These are phyloP conservation scores for Hypericum perforatum DNA, from an alignment of 345 rosid species.

Conservation along the genomic window DNA sequence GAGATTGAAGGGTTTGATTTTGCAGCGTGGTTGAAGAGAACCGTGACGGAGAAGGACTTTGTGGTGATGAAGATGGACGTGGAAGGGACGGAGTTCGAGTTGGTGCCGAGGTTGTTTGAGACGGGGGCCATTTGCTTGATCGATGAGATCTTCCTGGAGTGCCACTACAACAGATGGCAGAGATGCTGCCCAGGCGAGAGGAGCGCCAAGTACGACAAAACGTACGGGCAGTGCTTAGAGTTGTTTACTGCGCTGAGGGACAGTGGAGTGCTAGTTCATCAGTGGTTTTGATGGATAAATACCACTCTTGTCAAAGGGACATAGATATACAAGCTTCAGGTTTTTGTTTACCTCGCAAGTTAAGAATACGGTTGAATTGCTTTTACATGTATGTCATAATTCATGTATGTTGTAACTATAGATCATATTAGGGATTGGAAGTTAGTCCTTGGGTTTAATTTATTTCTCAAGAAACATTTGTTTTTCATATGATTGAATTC, in stretches of 20 bases:
- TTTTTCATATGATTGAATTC: no score
- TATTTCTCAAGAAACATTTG: no score
- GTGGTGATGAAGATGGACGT: constrained; percentile 99
- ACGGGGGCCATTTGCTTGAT: constrained; percentile 86
- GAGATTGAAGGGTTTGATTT: constrained; percentile 84
- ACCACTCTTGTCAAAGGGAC: background rate
- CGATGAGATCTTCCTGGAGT: constrained; percentile 89
- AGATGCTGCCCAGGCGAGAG: constrained; percentile 93
- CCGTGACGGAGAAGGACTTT: constrained; percentile 64
- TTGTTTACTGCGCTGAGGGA: constrained; percentile 72
- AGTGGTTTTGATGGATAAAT: constrained; percentile 64
- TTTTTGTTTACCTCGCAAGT: no score
- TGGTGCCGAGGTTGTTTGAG: constrained; percentile 71
- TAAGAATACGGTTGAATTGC: no score
- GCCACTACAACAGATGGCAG: constrained; percentile 99
- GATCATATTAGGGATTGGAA: no score
- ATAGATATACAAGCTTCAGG: no score
- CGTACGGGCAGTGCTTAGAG: constrained; percentile 74
- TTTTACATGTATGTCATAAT: no score
- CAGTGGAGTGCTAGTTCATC: constrained; percentile 93
- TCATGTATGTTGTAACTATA: no score
- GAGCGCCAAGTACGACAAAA: constrained; percentile 72
- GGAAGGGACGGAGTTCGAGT: constrained; percentile 94
- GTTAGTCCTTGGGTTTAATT: no score
- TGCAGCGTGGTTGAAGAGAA: constrained; percentile 78